phyloP scores from a whole-genome alignment of 768 basidiomycete genomes.

The Suillus subalutaceus region DNA sequence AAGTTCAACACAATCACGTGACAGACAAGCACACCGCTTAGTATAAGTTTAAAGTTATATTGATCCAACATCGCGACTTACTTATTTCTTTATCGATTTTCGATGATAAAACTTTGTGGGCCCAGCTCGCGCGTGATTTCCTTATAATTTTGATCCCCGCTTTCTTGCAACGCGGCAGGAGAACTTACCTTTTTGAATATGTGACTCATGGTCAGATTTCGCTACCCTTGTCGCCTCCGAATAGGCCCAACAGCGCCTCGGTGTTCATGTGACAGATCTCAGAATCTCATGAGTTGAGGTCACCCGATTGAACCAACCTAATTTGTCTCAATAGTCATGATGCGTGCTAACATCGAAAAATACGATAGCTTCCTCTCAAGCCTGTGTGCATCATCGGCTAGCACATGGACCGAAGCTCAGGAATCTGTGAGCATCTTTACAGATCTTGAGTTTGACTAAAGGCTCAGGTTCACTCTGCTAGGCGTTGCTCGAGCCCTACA shows the following conservation, averaged over 20 bases:
- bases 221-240: background rate
- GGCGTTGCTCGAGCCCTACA: slow-evolving; percentile 80
- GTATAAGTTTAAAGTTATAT: no score
- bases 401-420: slow-evolving; percentile 14
- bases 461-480: slow-evolving; percentile 11
- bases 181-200: no score
- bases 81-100: no score
- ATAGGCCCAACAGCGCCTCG: background rate
- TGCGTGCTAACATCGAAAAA: slow-evolving; percentile 14
- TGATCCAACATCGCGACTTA: no score
- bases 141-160: background rate
- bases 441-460: background rate
- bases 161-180: background rate
- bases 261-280: background rate
- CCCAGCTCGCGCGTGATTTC: background rate
- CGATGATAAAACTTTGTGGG: background rate
- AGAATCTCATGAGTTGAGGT: background rate
- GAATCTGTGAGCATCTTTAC: slow-evolving; percentile 12
- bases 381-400: slow-evolving; percentile 31
- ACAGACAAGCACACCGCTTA: no score
- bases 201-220: background rate
- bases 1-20: no score
- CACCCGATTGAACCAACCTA: background rate
- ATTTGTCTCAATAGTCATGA: background rate
- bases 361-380: slow-evolving; percentile 43